Evolutionary conservation across 2,329 filamentous ascomycete genomes (phyloP).

Genomic region (Biscogniauxia sp.): DNA sequence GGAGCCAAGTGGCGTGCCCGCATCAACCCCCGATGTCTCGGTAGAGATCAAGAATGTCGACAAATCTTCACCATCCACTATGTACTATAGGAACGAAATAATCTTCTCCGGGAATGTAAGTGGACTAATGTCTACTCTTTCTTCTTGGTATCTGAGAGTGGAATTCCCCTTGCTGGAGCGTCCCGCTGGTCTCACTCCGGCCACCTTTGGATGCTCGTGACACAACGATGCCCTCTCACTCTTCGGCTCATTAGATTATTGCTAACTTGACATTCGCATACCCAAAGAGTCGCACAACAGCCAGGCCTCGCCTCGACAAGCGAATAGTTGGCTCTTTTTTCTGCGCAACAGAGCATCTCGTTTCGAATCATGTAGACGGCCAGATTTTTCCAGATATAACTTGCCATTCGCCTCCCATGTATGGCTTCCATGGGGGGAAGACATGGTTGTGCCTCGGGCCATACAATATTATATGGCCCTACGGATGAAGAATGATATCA

Average conservation of each 20-base stretch:
- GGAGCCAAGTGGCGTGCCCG: conserved; percentile 8
- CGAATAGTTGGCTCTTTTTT: conserved; percentile 19
- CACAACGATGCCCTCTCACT: neutral
- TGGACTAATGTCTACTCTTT: neutral
- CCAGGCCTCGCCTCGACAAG: conserved; percentile 22
- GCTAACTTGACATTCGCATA: conserved; percentile 18
- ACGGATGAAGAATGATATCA: neutral
- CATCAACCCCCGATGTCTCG: neutral
- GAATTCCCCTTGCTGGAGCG: neutral
- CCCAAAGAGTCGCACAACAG: conserved; percentile 22
- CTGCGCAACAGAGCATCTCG: conserved; percentile 5
- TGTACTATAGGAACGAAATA: conserved; percentile 16
- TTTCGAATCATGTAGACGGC: conserved; percentile 11
- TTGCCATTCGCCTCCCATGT: neutral
- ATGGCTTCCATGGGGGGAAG: neutral
- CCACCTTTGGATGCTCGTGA: neutral
- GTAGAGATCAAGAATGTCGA: conserved; percentile 17
- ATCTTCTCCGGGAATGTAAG: conserved; percentile 6
- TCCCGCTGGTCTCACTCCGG: neutral
- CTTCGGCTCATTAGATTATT: conserved; percentile 3
- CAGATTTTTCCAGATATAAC: neutral
- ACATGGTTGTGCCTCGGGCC: neutral
- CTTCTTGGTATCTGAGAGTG: neutral
- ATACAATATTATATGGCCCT: neutral
- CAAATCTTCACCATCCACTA: conserved; percentile 16